Evolutionary conservation across 176 grass and related monocot species (phyloP), one percentile per base, ranked within the genome.

Genomic region (Zoysia japonica): DNA sequence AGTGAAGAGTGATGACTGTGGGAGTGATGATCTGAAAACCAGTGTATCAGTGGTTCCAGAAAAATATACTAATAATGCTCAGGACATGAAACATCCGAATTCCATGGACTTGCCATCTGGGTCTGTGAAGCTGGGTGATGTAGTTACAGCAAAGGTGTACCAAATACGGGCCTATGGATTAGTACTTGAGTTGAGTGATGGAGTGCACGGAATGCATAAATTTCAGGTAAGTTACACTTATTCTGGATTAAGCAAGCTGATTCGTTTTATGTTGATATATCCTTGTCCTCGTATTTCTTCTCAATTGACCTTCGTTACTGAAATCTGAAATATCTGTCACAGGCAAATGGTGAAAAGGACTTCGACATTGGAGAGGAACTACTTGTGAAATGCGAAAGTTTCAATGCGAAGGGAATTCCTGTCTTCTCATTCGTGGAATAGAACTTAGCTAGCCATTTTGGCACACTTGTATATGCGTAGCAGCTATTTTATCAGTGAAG

Each of bases 171-270:
- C 92, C 7, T 93, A 82, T 86, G 96, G 96, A 68, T 49, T 98
- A 65, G 96, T 98, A 74, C 96, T 98, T 65, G 86, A 98, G 71
- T 80, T 98, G 70, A 88, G 62, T 53, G 86, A 92, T 82, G 96
- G 92, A 85, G 74, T 65, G 5, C 90, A 84, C 7, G 96, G 96
- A 83, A 98, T 94, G 96, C 91, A 89, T 82, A 98, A 95, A 72
- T 98, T 98, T 92, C 71, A 82, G 96, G 96, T 98, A 93, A 84
- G 36, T 78, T 66, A 20, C 72, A 78, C 39, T 11, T 43, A 2
- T 37, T 45, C 11, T 65, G 62, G 15, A 28, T 15, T 4, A 63
- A 62, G 12, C 16, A 52, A 53, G 42, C 46, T 0, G 9, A 8
- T 50, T 15, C 11, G 0, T 35, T 13, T 16, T 77, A 71, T 49